Conservation (phyloP, 306 rosid genomes). For the Fragaria ananassa region DNA sequence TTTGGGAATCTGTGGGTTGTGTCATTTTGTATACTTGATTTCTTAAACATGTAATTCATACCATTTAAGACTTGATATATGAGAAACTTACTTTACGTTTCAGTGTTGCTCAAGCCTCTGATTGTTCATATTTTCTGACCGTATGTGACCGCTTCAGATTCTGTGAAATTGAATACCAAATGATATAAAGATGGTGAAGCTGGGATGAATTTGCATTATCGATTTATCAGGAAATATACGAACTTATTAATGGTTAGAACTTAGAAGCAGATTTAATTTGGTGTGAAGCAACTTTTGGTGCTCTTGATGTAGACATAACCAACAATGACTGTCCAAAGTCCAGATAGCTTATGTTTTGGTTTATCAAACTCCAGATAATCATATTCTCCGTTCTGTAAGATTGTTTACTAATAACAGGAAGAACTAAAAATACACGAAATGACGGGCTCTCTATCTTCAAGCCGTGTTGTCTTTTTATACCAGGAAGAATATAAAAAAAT, state of each 20-base stretch:
- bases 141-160: not conserved
- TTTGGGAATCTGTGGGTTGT: slow-evolving; percentile 6
- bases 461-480: too few species aligned
- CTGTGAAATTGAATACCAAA: not conserved
- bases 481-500: too few species aligned
- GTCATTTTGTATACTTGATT: slow-evolving; percentile 4
- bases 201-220: not conserved
- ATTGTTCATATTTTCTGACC: not conserved
- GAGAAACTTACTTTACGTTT: not conserved
- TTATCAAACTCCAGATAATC: not conserved
- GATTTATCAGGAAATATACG: too few species aligned
- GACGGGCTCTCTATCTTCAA: too few species aligned
- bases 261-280: not conserved
- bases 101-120: not conserved
- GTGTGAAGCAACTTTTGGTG: not conserved
- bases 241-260: too few species aligned
- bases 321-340: not conserved
- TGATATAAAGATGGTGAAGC: not conserved
- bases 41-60: not conserved
- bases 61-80: slow-evolving; percentile 5
- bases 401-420: not conserved
- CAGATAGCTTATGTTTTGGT: too few species aligned
- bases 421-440: too few species aligned
- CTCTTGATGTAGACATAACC: not conserved
- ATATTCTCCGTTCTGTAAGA: too few species aligned